These are phyloP conservation scores for Botrytis fragariae DNA, from an alignment of 2,329 filamentous ascomycete species.

Conservation along the genomic window DNA sequence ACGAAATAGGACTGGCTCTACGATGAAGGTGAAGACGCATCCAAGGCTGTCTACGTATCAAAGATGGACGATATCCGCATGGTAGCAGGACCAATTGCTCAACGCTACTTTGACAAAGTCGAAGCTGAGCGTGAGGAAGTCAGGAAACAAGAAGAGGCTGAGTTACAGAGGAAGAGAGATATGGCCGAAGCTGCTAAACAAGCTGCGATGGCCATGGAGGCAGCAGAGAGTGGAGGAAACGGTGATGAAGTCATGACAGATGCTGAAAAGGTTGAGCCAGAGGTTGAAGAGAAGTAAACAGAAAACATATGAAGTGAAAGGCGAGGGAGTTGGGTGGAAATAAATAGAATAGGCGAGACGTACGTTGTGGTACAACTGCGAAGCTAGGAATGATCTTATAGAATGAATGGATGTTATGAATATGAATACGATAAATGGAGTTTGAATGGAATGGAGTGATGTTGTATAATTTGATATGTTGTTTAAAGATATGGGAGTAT, in stretches of 20 bases:
- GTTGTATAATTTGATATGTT: neutral
- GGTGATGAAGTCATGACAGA: slow-evolving; percentile 66
- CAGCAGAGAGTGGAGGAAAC: slow-evolving; percentile 38
- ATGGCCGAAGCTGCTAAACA: slow-evolving; percentile 47
- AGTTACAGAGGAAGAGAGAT: slow-evolving; percentile 51
- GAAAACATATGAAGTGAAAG: neutral
- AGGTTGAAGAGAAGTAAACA: slow-evolving; percentile 31
- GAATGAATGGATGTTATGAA: slow-evolving; percentile 16
- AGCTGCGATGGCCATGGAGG: slow-evolving; percentile 43
- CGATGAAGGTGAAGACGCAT: slow-evolving; percentile 91
- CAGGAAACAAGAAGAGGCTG: slow-evolving; percentile 61
- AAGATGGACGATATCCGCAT: slow-evolving; percentile 96
- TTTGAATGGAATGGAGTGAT: neutral
- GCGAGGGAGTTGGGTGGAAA: slow-evolving; percentile 9
- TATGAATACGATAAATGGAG: neutral
- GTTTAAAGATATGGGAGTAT: neutral
- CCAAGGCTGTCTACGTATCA: slow-evolving; percentile 88
- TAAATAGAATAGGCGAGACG: slow-evolving; percentile 12
- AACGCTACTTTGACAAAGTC: slow-evolving; percentile 93
- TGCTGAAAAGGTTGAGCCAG: slow-evolving; percentile 42
- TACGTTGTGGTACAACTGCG: slow-evolving; percentile 4
- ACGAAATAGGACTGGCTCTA: slow-evolving; percentile 89
- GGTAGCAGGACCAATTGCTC: slow-evolving; percentile 84
- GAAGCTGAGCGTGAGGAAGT: slow-evolving; percentile 79
- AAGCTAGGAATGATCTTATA: slow-evolving; percentile 13